Conservation (phyloP, 2,329 filamentous ascomycete species). For the Scedosporium aurantiacum region DNA sequence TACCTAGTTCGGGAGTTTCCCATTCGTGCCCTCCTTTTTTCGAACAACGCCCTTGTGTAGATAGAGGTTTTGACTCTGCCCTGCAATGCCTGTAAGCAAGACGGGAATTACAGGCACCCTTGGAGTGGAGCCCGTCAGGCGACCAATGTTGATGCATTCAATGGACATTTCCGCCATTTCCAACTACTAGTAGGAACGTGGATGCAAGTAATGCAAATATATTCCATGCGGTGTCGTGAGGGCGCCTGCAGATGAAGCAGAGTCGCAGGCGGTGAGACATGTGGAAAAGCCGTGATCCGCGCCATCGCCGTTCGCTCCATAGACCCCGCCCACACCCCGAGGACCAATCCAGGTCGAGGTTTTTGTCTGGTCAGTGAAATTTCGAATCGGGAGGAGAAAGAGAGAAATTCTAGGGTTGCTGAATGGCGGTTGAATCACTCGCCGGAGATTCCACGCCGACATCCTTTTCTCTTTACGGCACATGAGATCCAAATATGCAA, state of each 20-base stretch:
- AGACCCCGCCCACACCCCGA: not conserved
- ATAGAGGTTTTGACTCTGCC: too few relatives aligned
- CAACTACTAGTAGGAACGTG: not conserved
- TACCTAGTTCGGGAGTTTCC: too few relatives aligned
- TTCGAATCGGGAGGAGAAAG: too few relatives aligned
- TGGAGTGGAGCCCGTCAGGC: not conserved
- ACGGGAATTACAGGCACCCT: too few relatives aligned
- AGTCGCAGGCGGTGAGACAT: not conserved
- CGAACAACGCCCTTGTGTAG: too few relatives aligned
- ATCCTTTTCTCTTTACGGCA: not conserved
- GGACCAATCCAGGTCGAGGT: too few relatives aligned
- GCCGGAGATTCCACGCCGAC: not conserved
- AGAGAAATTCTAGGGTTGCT: too few relatives aligned
- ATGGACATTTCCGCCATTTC: not conserved
- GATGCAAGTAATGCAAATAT: not conserved
- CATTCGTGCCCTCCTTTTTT: too few relatives aligned
- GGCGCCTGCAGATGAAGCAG: not conserved
- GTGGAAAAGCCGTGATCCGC: not conserved
- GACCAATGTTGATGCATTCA: not conserved
- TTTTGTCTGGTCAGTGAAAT: too few relatives aligned
- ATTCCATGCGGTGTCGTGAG: not conserved
- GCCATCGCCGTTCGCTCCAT: not conserved
- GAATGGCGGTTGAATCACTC: not conserved
- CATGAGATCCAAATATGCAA: not conserved
- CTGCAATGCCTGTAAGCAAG: too few relatives aligned